Percentiles rank a stretch among this genome's conserved stretches.
Conservation (phyloP, 805 yeast genomes). For the Hanseniaspora nectarophila region DNA sequence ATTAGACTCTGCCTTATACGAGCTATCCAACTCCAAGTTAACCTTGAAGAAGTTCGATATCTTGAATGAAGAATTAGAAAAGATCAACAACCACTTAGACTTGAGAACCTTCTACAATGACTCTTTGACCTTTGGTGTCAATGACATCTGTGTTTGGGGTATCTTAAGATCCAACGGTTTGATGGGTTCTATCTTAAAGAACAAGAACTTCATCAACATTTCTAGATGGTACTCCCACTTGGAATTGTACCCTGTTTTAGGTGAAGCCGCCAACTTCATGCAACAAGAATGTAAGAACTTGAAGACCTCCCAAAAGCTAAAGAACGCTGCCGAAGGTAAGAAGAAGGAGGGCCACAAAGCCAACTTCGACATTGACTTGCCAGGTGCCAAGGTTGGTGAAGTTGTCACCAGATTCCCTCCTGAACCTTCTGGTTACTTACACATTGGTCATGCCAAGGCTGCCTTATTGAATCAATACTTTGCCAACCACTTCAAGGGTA, state of each 20-base stretch:
- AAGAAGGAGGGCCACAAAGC: conserved; percentile 88
- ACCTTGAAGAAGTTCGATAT: conserved; percentile 80
- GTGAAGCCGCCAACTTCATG: conserved; percentile 54
- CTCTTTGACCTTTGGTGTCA: conserved; percentile 25
- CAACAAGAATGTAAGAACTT: conserved; percentile 64
- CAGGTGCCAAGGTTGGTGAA: conserved; percentile 82
- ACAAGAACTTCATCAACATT: conserved; percentile 69
- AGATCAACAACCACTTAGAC: conserved; percentile 71
- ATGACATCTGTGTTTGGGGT: conserved; percentile 85
- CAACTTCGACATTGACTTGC: conserved; percentile 83
- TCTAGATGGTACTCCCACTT: conserved; percentile 86
- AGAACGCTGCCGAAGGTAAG: conserved; percentile 13
- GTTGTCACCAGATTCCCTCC: conserved; percentile 99
- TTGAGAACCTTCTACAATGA: conserved; percentile 71
- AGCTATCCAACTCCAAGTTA: conserved; percentile 47
- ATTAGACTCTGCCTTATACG: conserved; percentile 46
- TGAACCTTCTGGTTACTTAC: conserved; percentile 94
- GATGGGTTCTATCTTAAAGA: conserved; percentile 81
- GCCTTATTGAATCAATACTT: conserved; percentile 93
- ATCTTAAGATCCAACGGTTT: conserved; percentile 84
- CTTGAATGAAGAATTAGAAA: conserved; percentile 63
- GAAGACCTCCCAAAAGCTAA: conserved; percentile 42
- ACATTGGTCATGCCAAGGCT: conserved; percentile 98
- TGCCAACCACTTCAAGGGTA: conserved; percentile 92
- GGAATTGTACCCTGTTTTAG: conserved; percentile 56